Evolutionary conservation across 164 flowering plant species (phyloP), one percentile per base, ranked within the genome.

Genomic region (Warburgia ugandensis): DNA sequence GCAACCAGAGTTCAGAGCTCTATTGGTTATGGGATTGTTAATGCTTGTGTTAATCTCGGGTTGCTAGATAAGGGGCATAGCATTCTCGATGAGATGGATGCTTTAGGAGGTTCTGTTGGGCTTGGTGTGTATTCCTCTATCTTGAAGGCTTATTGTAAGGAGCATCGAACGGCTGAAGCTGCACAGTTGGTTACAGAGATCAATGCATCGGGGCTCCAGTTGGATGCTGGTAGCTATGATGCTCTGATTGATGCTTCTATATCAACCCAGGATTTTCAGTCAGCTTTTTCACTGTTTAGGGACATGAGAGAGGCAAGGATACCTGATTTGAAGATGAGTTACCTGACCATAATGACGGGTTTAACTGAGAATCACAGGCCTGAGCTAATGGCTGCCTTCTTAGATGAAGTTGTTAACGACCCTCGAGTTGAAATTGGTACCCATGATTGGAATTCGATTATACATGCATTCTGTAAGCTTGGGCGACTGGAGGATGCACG

Each of bases 401-500:
- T 92, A 32, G 99, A 92, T 62, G 99, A 92, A 58, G 75, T 92
- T 54, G 91, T 82, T 52, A 78, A 71, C 44, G 99, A 92, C 53
- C 97, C 94, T 26, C 72, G 85, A 29, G 49, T 88, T 45, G 77
- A 79, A 71, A 79, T 92, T 25, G 90, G 92, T 13, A 84, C 95
- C 29, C 99, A 92, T 66, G 97, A 92, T 42, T 92, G 97, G 99
- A 92, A 92, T 51, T 92, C 99, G 4, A 82, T 86, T 30, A 86
- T 92, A 53, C 99, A 88, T 62, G 84, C 98, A 21, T 92, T 88
- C 39, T 88, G 96, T 65, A 92, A 92, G 56, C 74, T 73, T 17
- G 91, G 94, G 32, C 61, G 94, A 47, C 52, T 92, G 45, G 98
- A 88, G 57, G 98, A 88, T 80, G 96, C 94, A 0, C 74, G 81